Percentiles rank a stretch among this genome's conserved stretches.
Conservation (phyloP, 768 basidiomycete species). For the Hemileccinum impolitum region DNA sequence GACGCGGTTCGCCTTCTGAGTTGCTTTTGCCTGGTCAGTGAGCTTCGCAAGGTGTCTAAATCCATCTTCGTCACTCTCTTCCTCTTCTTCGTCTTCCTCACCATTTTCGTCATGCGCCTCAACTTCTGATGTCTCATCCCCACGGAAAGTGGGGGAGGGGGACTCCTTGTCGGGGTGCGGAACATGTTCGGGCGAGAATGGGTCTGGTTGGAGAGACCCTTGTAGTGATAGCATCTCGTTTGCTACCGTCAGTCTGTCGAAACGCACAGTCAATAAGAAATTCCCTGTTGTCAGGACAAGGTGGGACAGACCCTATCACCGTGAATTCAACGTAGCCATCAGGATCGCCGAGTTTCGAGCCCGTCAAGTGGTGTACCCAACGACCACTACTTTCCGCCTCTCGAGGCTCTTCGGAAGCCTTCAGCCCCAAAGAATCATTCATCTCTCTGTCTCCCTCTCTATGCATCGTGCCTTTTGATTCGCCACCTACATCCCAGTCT, state of each 20-base stretch:
- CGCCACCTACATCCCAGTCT: slow-evolving; percentile 19
- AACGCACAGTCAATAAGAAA: slow-evolving; percentile 5
- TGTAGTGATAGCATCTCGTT: slow-evolving; percentile 92
- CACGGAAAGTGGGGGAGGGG: slow-evolving; percentile 1
- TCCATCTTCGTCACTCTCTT: slow-evolving; percentile 30
- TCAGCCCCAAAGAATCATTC: background rate
- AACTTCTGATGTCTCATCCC: slow-evolving; percentile 19
- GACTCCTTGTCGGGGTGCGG: slow-evolving; percentile 24
- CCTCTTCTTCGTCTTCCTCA: slow-evolving; percentile 10
- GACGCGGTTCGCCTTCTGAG: slow-evolving; percentile 21
- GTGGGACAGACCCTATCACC: slow-evolving; percentile 63
- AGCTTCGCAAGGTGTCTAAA: slow-evolving; percentile 31
- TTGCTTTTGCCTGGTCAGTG: slow-evolving; percentile 28
- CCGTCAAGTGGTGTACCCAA: slow-evolving; percentile 77
- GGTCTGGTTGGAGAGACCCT: slow-evolving; percentile 76
- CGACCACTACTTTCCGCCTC: slow-evolving; percentile 55
- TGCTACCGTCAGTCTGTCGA: slow-evolving; percentile 72
- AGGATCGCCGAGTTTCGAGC: slow-evolving; percentile 62
- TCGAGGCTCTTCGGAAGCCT: slow-evolving; percentile 20
- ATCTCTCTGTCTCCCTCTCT: slow-evolving; percentile 11
- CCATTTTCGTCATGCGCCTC: slow-evolving; percentile 5
- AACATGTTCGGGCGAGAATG: slow-evolving; percentile 63
- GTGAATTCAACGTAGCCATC: slow-evolving; percentile 75
- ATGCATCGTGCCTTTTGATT: slow-evolving; percentile 1
- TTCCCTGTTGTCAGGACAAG: background rate